Evolutionary conservation across 2,329 filamentous ascomycete species (phyloP), one percentile per base, ranked within the genome.

Genomic region (Camillea tinctor): DNA sequence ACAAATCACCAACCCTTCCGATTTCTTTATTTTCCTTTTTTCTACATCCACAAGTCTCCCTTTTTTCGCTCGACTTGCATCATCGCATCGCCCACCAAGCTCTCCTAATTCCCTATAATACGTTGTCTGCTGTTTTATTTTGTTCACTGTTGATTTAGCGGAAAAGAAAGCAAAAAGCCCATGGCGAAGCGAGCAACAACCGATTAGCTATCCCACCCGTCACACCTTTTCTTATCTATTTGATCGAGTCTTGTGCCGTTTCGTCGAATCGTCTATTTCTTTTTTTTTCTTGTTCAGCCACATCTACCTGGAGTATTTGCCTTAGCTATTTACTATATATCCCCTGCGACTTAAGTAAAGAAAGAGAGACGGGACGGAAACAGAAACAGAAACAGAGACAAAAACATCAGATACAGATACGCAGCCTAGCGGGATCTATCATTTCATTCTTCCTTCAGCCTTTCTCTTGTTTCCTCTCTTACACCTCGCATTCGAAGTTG

Each of bases 301-400:
- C 61, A 60, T 58, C 26, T 9, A 30, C 26, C 50, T 58, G n/a
- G n/a, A 63, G 59, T 49, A 59, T 57, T 61, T 63, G 50, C 56
- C 61, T 60, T 63, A 44, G 56, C 61, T 60, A 60, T 55, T 60
- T 60, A 60, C 54, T 60, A 52, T 64, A 62, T 59, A 63, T 60
- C 64, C 51, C n/a, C n/a, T n/a, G n/a, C n/a, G n/a, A n/a, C n/a
- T n/a, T n/a, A n/a, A n/a, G n/a, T n/a, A n/a, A n/a, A n/a, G n/a
- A n/a, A n/a, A n/a, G n/a, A n/a, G n/a, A n/a, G n/a, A n/a, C n/a
- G 30, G 7, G 22, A 22, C 9, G 8, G 26, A 30, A 11, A 9
- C 6, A 30, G 26, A 30, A 9, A 26, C 4, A 30, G 26, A 30
- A 11, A 30, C 3, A 52, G 3, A 26, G 22, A 23, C 23, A 52